Conservation (phyloP, 106 monocot genomes). For the Agapanthus africanus region DNA sequence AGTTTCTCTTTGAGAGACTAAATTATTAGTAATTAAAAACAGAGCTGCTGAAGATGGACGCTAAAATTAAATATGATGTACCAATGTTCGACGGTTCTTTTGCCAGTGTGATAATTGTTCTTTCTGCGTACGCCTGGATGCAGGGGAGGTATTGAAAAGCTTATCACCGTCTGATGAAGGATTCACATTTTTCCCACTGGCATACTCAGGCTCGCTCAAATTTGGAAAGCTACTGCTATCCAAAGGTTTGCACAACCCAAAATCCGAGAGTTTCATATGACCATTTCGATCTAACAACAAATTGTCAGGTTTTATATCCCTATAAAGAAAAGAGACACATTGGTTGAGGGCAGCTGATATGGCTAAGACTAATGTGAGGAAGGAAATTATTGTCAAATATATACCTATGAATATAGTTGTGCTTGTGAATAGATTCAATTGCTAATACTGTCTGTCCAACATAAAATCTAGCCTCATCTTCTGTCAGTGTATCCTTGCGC, state of each 20-base stretch:
- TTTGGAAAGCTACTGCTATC: slow-evolving; percentile 38
- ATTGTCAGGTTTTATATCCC: slow-evolving; percentile 65
- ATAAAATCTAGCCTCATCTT: slow-evolving; percentile 53
- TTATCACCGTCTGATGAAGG: slow-evolving; percentile 17
- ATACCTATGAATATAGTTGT: slow-evolving; percentile 58
- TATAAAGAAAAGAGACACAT: slow-evolving; percentile 6
- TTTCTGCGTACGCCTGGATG: slow-evolving; percentile 24
- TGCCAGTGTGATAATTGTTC: slow-evolving; percentile 57
- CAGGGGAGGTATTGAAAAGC: slow-evolving; percentile 8
- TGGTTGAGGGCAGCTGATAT: not conserved
- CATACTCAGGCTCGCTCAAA: slow-evolving; percentile 32
- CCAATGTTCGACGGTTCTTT: slow-evolving; percentile 41
- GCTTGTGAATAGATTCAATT: slow-evolving; percentile 56
- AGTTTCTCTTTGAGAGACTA: not conserved
- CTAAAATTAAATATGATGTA: slow-evolving; percentile 9
- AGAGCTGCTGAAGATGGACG: not conserved
- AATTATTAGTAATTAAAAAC: not conserved
- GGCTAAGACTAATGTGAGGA: not conserved
- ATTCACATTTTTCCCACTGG: slow-evolving; percentile 8
- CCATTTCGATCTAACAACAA: slow-evolving; percentile 44
- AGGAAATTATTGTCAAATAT: not conserved
- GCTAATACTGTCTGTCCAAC: slow-evolving; percentile 48
- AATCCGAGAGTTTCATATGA: slow-evolving; percentile 62
- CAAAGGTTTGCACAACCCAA: slow-evolving; percentile 56
- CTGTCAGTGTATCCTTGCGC: slow-evolving; percentile 50